Percentiles rank a stretch among this genome's conserved stretches.
Conservation (phyloP, 805 yeast genomes). For the Starmerella floris region DNA sequence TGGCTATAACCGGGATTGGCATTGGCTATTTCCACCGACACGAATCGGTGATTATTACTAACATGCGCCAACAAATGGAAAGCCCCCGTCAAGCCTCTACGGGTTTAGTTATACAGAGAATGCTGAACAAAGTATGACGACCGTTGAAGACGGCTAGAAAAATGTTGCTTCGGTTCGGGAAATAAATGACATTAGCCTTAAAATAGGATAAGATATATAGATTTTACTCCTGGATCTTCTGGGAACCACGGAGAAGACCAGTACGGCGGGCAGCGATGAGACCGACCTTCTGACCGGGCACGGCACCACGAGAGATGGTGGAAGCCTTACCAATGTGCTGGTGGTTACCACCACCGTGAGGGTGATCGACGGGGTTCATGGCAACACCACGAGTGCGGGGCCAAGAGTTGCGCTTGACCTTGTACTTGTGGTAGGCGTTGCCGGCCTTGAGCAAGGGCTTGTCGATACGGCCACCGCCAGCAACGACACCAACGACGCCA, state of each 20-base stretch:
- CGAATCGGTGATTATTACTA: no score
- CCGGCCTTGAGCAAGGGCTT: constrained; percentile 99
- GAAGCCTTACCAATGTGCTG: constrained; percentile 99
- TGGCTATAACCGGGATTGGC: no score
- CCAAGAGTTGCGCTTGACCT: constrained; percentile 99
- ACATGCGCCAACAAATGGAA: no score
- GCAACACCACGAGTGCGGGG: constrained; percentile 99
- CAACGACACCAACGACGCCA: constrained; percentile 99
- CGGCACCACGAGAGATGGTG: constrained; percentile 98
- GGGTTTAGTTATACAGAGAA: no score
- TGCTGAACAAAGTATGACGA: no score
- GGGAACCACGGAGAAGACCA: constrained; percentile 99
- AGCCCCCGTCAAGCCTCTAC: no score
- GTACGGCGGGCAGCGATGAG: constrained; percentile 99
- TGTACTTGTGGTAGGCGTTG: constrained; percentile 99
- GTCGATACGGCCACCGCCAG: constrained; percentile 99
- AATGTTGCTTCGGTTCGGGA: no score
- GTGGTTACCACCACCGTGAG: constrained; percentile 99
- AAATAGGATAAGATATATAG: constrained; percentile 6
- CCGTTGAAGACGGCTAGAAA: no score
- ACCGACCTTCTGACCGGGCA: constrained; percentile 99
- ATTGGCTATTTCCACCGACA: no score
- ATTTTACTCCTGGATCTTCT: constrained; percentile 66
- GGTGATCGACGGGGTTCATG: constrained; percentile 99
- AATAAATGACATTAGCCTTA: constrained; percentile 8